Percentiles rank a stretch among this genome's conserved stretches.
phyloP scores from a whole-genome alignment of 2,329 filamentous ascomycete genomes.

The Aplosporella prunicola region DNA sequence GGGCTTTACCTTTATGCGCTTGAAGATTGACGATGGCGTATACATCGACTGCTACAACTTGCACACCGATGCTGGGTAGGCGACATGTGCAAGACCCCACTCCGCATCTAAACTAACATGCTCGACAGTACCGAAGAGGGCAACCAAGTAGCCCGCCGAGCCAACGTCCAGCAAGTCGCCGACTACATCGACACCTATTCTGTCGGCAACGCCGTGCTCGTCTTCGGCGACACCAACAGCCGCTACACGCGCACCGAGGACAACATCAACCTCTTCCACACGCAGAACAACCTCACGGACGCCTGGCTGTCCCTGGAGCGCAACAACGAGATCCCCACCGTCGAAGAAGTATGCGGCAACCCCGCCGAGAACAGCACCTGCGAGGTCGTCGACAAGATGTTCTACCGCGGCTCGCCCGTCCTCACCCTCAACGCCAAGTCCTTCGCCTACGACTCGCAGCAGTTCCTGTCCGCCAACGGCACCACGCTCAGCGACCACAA shows the following conservation, averaged over 20 bases:
- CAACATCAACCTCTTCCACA: conserved; percentile 42
- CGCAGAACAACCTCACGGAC: conserved; percentile 46
- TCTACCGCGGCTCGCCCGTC: conserved; percentile 46
- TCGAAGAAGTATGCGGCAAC: conserved; percentile 44
- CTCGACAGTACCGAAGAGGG: conserved; percentile 32
- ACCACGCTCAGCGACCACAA: conserved; percentile 55
- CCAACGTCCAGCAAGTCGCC: conserved; percentile 52
- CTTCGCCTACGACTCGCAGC: conserved; percentile 47
- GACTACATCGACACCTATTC: conserved; percentile 49
- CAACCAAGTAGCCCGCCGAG: conserved; percentile 47
- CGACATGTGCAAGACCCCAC: not conserved
- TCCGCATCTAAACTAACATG: not conserved
- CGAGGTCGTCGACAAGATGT: conserved; percentile 59
- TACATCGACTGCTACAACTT: conserved; percentile 58
- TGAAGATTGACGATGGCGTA: conserved; percentile 42
- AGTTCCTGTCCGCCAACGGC: conserved; percentile 46
- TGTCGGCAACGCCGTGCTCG: conserved; percentile 50
- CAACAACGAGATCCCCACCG: conserved; percentile 15
- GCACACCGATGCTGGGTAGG: conserved; percentile 53
- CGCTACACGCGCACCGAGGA: conserved; percentile 51
- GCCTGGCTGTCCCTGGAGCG: conserved; percentile 48
- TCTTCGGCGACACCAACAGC: conserved; percentile 57
- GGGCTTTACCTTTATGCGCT: conserved; percentile 59
- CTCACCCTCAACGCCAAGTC: conserved; percentile 39
- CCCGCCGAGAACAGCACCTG: conserved; percentile 46